phyloP scores from a whole-genome alignment of 305 asterid genomes.

The Fraxinus latifolia region DNA sequence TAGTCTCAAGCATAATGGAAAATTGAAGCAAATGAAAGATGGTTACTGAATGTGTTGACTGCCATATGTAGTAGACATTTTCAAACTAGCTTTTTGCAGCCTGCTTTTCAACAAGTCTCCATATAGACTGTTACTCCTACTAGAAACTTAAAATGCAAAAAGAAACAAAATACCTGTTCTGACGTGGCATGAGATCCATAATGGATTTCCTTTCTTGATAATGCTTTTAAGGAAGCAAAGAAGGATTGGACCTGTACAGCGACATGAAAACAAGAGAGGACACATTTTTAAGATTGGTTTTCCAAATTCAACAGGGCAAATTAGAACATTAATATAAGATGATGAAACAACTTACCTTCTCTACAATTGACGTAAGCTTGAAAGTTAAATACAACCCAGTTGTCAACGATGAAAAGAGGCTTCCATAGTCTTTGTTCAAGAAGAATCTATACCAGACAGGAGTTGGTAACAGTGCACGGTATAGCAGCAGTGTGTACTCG shows the following conservation, averaged over 20 bases:
- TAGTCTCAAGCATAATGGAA: background rate
- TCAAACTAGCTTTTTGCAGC: background rate
- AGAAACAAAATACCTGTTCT: conserved; percentile 61
- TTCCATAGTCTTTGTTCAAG: conserved; percentile 88
- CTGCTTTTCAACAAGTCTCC: background rate
- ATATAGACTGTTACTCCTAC: background rate
- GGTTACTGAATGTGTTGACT: background rate
- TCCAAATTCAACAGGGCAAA: conserved; percentile 14
- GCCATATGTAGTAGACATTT: background rate
- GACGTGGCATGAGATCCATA: conserved; percentile 85
- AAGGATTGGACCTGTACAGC: conserved; percentile 61
- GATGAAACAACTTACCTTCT: conserved; percentile 52
- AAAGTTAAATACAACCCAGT: conserved; percentile 88
- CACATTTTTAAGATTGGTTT: background rate
- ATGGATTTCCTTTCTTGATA: conserved; percentile 74
- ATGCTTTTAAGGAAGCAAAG: conserved; percentile 73
- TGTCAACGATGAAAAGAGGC: conserved; percentile 82
- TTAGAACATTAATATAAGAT: conserved; percentile 6
- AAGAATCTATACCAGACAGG: conserved; percentile 98
- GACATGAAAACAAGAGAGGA: conserved; percentile 17
- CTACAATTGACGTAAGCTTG: conserved; percentile 80
- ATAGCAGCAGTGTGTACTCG: conserved; percentile 76
- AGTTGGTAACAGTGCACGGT: conserved; percentile 86
- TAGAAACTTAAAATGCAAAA: background rate
- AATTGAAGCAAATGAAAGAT: background rate